These are phyloP conservation scores for Acanthamoeba lenticulata DNA, from an alignment of 208 protist species.

Conservation along the genomic window DNA sequence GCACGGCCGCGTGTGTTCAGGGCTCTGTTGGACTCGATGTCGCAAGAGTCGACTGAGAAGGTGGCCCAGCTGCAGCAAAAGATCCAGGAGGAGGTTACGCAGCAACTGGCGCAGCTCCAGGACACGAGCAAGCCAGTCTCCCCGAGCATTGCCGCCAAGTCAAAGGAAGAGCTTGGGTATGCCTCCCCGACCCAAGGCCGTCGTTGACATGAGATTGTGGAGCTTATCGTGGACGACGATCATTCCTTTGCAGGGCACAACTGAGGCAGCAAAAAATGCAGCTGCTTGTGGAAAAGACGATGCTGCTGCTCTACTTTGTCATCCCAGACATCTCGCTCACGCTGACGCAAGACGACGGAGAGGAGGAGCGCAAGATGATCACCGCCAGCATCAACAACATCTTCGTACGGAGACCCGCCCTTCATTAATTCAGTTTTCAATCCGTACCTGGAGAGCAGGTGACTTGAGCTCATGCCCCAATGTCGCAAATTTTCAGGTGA, in stretches of 20 bases:
- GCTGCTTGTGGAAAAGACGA: conserved; percentile 6
- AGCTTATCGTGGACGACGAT: neutral
- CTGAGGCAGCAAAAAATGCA: conserved; percentile 26
- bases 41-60: neutral
- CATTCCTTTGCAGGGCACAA: neutral
- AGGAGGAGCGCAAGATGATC: neutral
- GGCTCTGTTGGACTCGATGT: conserved; percentile 6
- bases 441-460: too few relatives aligned
- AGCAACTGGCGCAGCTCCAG: neutral
- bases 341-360: neutral
- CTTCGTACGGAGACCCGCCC: neutral
- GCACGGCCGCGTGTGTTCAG: neutral
- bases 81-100: conserved; percentile 15
- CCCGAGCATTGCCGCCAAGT: neutral
- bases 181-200: too few relatives aligned
- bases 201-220: neutral
- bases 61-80: neutral
- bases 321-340: conserved; percentile 46
- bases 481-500: too few relatives aligned
- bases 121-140: neutral
- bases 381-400: neutral
- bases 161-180: conserved; percentile 8
- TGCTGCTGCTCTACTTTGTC: conserved; percentile 59
- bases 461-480: too few relatives aligned
- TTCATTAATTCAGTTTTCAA: too few relatives aligned